A percentile compares a stretch with the other conserved stretches of the same genome.
Evolutionary conservation across 2,329 filamentous ascomycete species (phyloP).

Genomic region (Orbilia oligospora): DNA sequence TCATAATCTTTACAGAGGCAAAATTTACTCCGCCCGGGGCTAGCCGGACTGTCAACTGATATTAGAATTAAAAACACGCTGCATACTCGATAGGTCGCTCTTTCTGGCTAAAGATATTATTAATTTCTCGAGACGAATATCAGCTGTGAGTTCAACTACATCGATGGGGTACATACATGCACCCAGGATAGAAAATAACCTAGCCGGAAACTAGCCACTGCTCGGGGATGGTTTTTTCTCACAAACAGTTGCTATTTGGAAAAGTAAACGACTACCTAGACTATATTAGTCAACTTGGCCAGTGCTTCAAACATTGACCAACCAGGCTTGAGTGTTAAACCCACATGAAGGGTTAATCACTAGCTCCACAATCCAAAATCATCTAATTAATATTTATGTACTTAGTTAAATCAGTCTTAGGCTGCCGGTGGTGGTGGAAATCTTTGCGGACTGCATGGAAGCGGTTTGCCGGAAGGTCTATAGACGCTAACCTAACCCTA

Average conservation of each 20-base stretch:
- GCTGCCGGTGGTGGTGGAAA: not conserved
- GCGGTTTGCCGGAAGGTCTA: not conserved
- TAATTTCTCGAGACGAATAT: conserved; percentile 36
- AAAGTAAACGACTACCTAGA: not conserved
- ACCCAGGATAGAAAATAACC: not conserved
- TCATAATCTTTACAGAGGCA: conserved; percentile 9
- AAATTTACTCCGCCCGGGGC: conserved; percentile 17
- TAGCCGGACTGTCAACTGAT: conserved; percentile 49
- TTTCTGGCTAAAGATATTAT: conserved; percentile 39
- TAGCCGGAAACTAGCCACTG: not conserved
- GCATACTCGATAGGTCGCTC: not conserved
- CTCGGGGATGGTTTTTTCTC: not conserved
- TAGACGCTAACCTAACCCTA: conserved; percentile 15
- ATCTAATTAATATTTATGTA: not conserved
- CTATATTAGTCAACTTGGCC: not conserved
- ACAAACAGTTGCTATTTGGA: not conserved
- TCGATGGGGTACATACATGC: not conserved
- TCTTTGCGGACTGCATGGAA: conserved; percentile 3
- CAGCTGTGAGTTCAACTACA: not conserved
- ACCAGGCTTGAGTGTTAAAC: conserved; percentile 22
- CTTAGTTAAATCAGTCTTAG: not conserved
- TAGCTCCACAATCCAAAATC: conserved; percentile 9
- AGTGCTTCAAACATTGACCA: conserved; percentile 45
- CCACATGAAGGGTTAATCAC: conserved; percentile 35
- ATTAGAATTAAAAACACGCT: conserved; percentile 6